These are phyloP conservation scores for Trifolium repens DNA, from an alignment of 306 rosid species.

Conservation along the genomic window DNA sequence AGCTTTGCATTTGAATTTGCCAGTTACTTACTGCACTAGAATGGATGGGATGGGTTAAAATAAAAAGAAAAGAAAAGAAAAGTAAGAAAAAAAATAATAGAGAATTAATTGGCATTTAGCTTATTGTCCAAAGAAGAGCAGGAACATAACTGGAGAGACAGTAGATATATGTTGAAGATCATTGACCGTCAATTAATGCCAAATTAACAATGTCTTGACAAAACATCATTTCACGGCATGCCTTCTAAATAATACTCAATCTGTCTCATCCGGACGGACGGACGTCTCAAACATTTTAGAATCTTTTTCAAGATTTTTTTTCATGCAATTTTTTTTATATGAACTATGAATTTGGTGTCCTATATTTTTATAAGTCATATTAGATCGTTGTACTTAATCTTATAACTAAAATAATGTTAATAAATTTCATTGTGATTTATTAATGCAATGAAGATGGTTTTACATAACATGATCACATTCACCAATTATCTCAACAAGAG, in stretches of 20 bases:
- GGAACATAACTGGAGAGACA: slow-evolving; percentile 40
- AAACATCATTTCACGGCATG: slow-evolving; percentile 66
- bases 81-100: not conserved
- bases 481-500: no score
- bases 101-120: slow-evolving; percentile 50
- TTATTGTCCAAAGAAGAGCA: slow-evolving; percentile 53
- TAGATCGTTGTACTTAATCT: no score
- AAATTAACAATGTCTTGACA: slow-evolving; percentile 65
- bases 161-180: slow-evolving; percentile 44
- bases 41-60: slow-evolving; percentile 21
- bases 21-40: not conserved
- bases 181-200: slow-evolving; percentile 55
- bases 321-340: no score
- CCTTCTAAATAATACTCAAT: slow-evolving; percentile 28
- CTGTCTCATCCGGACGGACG: not conserved
- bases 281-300: no score
- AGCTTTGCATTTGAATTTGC: slow-evolving; percentile 31
- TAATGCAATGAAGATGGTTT: no score
- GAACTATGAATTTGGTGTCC: no score
- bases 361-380: no score
- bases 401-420: no score
- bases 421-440: no score
- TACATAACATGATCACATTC: no score
- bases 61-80: slow-evolving; percentile 28
- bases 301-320: no score